Conservation (phyloP, 2,329 filamentous ascomycete genomes). For the Cercospora sp. region DNA sequence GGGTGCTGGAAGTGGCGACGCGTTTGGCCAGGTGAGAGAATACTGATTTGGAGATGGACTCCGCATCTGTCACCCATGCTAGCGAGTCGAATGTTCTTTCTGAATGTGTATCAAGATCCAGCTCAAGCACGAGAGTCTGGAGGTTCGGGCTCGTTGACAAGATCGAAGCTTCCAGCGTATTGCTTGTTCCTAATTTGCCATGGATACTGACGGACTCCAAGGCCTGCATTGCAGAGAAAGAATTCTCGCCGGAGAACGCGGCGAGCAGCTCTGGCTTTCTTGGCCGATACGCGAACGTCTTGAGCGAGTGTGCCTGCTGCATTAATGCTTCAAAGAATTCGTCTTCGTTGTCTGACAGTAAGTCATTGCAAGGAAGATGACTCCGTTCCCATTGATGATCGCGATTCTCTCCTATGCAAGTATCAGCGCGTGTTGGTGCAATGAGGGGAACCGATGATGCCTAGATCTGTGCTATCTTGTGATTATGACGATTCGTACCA, state of each 20-base stretch:
- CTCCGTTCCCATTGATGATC: background rate
- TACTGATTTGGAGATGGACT: background rate
- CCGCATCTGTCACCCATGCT: background rate
- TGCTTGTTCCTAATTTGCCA: background rate
- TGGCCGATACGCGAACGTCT: constrained; percentile 3
- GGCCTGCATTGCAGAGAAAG: background rate
- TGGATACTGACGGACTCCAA: background rate
- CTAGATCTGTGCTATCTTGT: background rate
- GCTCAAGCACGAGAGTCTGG: background rate
- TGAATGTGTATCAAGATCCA: background rate
- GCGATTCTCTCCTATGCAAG: background rate
- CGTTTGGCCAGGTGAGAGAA: background rate
- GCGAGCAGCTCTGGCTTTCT: background rate
- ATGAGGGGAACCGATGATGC: background rate
- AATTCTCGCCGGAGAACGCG: background rate
- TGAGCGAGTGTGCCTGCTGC: constrained; percentile 3
- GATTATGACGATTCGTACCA: background rate
- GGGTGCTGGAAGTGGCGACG: background rate
- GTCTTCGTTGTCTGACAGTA: background rate
- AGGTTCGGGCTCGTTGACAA: background rate
- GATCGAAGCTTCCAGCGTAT: background rate
- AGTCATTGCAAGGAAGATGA: background rate
- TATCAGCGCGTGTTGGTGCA: background rate
- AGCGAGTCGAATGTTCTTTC: background rate
- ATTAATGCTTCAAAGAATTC: background rate